phyloP scores from a whole-genome alignment of 148 eudicot genomes.

The Nyssa sinensis region DNA sequence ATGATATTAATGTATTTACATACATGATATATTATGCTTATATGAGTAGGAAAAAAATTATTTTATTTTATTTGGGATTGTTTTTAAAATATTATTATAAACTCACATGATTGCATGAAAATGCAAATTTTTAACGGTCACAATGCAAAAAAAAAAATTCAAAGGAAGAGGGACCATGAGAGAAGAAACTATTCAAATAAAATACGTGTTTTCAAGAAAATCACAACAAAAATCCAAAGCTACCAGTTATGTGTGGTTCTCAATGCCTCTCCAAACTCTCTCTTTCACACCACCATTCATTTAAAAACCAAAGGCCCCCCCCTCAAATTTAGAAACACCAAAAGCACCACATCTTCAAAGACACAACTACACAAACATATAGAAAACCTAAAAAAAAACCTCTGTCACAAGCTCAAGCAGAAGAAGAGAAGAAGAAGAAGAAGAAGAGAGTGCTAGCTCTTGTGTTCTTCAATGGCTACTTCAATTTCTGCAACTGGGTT shows the following conservation, averaged over 20 bases:
- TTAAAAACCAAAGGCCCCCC: constrained; percentile 20
- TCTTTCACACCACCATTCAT: constrained; percentile 19
- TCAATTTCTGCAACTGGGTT: constrained; percentile 42
- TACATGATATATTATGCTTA: too few species aligned
- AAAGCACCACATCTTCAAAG: constrained; percentile 14
- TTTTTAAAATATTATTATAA: too few species aligned
- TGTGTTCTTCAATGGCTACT: constrained; percentile 37
- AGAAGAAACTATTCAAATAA: constrained; percentile 5
- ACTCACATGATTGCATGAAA: too few species aligned
- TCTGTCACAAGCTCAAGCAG: background rate
- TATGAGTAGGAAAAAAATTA: too few species aligned
- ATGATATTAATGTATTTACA: too few species aligned
- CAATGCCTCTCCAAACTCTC: background rate
- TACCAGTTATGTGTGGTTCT: constrained; percentile 33
- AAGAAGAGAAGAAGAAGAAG: background rate
- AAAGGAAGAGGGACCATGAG: constrained; percentile 17
- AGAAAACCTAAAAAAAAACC: background rate
- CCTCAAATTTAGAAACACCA: too few species aligned
- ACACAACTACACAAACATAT: constrained; percentile 10
- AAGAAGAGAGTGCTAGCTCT: background rate
- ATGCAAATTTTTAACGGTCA: too few species aligned
- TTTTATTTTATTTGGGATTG: too few species aligned
- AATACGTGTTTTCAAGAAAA: constrained; percentile 14
- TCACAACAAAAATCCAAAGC: constrained; percentile 17
- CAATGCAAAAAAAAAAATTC: too few species aligned